Conservation (phyloP, 2,329 filamentous ascomycete genomes). For the Clonostachys sp. region DNA sequence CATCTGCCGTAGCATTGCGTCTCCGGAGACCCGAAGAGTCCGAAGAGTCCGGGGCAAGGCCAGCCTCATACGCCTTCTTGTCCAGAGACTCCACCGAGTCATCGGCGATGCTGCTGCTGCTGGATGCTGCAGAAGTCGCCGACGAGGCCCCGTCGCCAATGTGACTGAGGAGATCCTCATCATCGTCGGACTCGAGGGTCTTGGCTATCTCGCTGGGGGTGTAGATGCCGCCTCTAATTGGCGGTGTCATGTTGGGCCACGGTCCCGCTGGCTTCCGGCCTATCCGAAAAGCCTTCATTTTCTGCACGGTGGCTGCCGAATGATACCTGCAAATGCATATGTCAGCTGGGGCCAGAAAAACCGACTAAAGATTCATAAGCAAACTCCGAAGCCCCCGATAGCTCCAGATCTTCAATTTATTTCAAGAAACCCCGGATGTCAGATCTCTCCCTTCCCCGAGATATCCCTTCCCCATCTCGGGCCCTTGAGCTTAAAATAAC, state of each 20-base stretch:
- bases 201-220: too few relatives aligned
- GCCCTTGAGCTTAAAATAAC: too few relatives aligned
- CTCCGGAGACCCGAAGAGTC: too few relatives aligned
- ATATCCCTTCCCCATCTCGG: too few relatives aligned
- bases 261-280: constrained; percentile 47
- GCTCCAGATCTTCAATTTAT: too few relatives aligned
- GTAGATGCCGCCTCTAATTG: constrained; percentile 42
- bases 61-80: neutral
- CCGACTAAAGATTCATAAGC: neutral
- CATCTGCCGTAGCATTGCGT: neutral
- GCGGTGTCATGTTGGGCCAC: constrained; percentile 55
- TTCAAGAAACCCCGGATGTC: too few relatives aligned
- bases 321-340: constrained; percentile 44
- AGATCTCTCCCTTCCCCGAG: too few relatives aligned
- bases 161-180: too few relatives aligned
- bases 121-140: neutral
- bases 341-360: neutral
- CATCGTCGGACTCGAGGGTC: too few relatives aligned
- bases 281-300: constrained; percentile 57
- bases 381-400: neutral
- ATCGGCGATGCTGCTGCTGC: neutral
- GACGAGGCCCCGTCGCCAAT: neutral
- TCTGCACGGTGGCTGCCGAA: constrained; percentile 42
- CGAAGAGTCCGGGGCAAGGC: too few relatives aligned
- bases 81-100: neutral